These are phyloP conservation scores for Penicillium brevicompactum DNA, from an alignment of 2,329 filamentous ascomycete genomes.

Conservation along the genomic window DNA sequence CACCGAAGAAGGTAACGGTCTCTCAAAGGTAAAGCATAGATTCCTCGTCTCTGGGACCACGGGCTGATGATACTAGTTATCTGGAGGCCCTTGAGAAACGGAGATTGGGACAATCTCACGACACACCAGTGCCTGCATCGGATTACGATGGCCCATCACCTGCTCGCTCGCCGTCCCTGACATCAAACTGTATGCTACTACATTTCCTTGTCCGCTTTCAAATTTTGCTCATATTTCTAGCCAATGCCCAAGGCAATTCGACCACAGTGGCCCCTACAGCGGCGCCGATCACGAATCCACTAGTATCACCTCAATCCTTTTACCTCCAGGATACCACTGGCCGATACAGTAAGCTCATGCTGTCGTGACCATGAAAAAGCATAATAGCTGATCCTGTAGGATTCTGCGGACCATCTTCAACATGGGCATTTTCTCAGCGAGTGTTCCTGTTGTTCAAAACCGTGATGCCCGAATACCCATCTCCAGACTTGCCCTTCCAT, in stretches of 20 bases:
- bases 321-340: background rate
- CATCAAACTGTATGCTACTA: too few species aligned
- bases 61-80: too few species aligned
- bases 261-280: background rate
- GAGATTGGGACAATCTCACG: too few species aligned
- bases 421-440: constrained; percentile 12
- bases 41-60: too few species aligned
- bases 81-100: too few species aligned
- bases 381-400: constrained; percentile 3
- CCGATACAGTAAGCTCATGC: background rate
- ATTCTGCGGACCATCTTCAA: constrained; percentile 12
- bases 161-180: too few species aligned
- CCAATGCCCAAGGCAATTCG: background rate
- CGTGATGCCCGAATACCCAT: constrained; percentile 6
- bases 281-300: background rate
- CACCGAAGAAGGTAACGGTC: background rate
- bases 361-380: background rate
- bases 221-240: too few species aligned
- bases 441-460: constrained; percentile 10
- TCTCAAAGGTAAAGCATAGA: background rate
- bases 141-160: too few species aligned
- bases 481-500: constrained; percentile 10
- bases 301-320: background rate
- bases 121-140: too few species aligned
- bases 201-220: too few species aligned